phyloP scores from a whole-genome alignment of 148 eudicot genomes.

The Mesembryanthemum crystallinum region DNA sequence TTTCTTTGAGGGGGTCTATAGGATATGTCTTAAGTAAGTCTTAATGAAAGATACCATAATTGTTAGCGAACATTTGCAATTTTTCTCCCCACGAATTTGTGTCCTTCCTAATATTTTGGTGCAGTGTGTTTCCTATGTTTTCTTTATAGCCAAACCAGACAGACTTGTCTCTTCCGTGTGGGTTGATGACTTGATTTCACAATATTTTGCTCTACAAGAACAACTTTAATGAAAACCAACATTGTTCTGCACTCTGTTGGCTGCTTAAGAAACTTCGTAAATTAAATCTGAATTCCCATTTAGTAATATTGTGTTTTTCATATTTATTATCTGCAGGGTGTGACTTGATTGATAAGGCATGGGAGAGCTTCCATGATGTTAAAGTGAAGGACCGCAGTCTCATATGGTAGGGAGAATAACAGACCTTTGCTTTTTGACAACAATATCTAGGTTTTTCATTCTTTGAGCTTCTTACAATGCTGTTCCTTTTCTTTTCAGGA shows the following conservation, averaged over 20 bases:
- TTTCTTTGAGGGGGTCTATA: too few relatives aligned
- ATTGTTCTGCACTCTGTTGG: background rate
- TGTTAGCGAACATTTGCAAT: too few relatives aligned
- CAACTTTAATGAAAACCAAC: background rate
- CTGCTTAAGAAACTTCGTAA: background rate
- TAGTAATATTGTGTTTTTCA: background rate
- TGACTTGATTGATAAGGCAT: slow-evolving; percentile 74
- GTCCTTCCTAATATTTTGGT: background rate
- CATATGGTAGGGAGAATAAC: slow-evolving; percentile 58
- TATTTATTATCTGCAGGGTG: slow-evolving; percentile 58
- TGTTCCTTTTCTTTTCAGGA: slow-evolving; percentile 53
- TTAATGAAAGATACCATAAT: too few relatives aligned
- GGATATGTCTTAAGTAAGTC: background rate
- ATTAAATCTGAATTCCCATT: background rate
- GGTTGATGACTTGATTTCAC: background rate
- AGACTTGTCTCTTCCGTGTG: background rate
- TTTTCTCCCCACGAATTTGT: background rate
- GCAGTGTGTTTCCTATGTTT: background rate
- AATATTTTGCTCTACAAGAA: background rate
- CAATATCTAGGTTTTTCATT: background rate
- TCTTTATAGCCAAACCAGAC: background rate
- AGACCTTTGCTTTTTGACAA: slow-evolving; percentile 1
- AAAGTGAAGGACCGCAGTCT: slow-evolving; percentile 81
- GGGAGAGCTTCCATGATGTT: slow-evolving; percentile 96
- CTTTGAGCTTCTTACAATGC: background rate